These are phyloP conservation scores for Fusarium nelsonii DNA, from an alignment of 2,329 filamentous ascomycete species.

Conservation along the genomic window DNA sequence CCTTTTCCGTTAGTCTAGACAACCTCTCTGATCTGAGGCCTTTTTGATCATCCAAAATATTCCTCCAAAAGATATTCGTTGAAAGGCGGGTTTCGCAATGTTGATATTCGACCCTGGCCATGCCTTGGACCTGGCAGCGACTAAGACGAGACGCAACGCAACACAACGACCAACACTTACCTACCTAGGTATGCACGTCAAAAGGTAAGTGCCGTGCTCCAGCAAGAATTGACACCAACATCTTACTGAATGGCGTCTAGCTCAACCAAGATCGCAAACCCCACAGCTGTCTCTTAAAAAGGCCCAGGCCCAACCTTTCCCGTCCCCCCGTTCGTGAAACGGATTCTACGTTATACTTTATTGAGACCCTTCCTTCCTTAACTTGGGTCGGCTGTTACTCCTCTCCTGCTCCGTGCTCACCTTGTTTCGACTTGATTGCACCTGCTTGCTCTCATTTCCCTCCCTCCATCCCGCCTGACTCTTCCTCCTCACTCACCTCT, in stretches of 20 bases:
- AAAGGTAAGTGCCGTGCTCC: conserved; percentile 29
- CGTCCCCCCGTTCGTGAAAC: conserved; percentile 38
- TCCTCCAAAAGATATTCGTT: neutral
- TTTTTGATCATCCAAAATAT: conserved; percentile 5
- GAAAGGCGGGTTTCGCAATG: conserved; percentile 12
- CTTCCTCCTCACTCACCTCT: conserved; percentile 17
- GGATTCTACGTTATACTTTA: conserved; percentile 33
- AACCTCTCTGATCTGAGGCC: conserved; percentile 14
- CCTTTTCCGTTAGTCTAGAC: conserved; percentile 27
- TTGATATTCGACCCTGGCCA: conserved; percentile 18
- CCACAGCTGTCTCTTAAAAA: conserved; percentile 37
- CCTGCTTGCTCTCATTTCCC: neutral
- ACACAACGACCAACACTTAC: neutral
- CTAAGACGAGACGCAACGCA: conserved; percentile 6
- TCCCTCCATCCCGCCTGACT: conserved; percentile 8
- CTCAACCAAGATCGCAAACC: neutral
- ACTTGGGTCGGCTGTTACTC: neutral
- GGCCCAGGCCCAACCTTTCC: conserved; percentile 39
- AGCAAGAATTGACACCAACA: conserved; percentile 20
- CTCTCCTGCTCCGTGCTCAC: conserved; percentile 3
- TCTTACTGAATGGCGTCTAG: conserved; percentile 31
- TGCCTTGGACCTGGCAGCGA: conserved; percentile 16
- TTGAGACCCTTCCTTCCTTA: conserved; percentile 23
- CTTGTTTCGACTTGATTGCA: conserved; percentile 13
- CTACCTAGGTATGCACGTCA: conserved; percentile 32